phyloP scores from a whole-genome alignment of 164 flowering plant genomes.

The Chloranthus sessilifolius region DNA sequence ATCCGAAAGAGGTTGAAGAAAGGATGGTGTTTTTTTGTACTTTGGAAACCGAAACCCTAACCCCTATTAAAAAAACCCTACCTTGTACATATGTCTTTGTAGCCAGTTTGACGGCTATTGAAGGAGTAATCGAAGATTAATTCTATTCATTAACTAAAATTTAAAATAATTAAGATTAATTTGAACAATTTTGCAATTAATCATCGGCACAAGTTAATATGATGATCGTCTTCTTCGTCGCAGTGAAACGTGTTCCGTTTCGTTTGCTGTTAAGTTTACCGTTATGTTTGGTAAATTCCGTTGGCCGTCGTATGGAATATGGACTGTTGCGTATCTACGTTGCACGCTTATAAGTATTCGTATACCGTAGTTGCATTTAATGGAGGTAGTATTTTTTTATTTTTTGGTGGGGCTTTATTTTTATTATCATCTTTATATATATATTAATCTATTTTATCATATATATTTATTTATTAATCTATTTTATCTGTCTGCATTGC shows the following conservation, averaged over 20 bases:
- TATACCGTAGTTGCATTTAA: background rate
- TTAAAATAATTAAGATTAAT: background rate
- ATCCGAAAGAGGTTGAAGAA: background rate
- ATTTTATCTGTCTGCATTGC: too few species aligned
- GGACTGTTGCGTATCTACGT: background rate
- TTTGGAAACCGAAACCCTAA: background rate
- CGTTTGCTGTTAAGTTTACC: constrained; percentile 1
- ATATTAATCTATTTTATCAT: too few species aligned
- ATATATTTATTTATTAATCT: too few species aligned
- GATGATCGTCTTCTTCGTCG: background rate
- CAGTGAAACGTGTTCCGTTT: background rate
- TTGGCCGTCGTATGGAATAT: background rate
- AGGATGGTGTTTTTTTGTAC: background rate
- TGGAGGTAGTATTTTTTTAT: background rate
- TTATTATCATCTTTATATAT: too few species aligned
- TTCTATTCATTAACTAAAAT: background rate
- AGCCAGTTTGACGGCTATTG: constrained; percentile 6
- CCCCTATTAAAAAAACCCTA: too few species aligned
- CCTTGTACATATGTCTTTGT: constrained; percentile 6
- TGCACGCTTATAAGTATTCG: constrained; percentile 2
- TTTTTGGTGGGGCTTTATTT: too few species aligned
- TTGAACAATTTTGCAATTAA: too few species aligned
- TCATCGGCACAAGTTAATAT: background rate
- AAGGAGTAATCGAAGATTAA: constrained; percentile 1
- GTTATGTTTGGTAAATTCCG: background rate